Percentiles rank a stretch among this genome's conserved stretches.
These are phyloP conservation scores for Mallotus nudiflorus DNA, from an alignment of 345 rosid genomes.

Conservation along the genomic window DNA sequence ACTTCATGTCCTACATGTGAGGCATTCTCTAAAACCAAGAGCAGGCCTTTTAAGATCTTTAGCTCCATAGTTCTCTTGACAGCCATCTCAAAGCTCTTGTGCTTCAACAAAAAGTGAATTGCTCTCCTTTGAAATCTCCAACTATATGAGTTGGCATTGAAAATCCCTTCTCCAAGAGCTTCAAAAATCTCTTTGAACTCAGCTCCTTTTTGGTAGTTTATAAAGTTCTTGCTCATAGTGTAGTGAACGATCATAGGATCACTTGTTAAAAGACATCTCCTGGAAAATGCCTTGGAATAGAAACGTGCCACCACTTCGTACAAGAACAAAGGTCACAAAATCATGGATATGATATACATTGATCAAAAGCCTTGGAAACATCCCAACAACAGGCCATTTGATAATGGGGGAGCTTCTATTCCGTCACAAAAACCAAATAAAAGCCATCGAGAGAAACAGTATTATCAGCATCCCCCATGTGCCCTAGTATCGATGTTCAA, in stretches of 20 bases:
- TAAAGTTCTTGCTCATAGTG: slow-evolving; percentile 19
- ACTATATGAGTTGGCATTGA: slow-evolving; percentile 10
- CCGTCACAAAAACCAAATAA: background rate
- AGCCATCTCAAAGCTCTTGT: background rate
- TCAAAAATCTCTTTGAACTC: slow-evolving; percentile 25
- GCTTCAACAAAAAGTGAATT: slow-evolving; percentile 12
- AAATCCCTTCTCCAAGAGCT: slow-evolving; percentile 24
- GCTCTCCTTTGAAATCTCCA: slow-evolving; percentile 29
- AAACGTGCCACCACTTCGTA: slow-evolving; percentile 3
- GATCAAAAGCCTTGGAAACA: background rate
- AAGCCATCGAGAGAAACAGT: background rate
- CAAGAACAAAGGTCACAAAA: background rate
- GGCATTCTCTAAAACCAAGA: slow-evolving; percentile 13
- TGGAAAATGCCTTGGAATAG: slow-evolving; percentile 21
- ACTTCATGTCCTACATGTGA: background rate
- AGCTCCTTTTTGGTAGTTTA: slow-evolving; percentile 21
- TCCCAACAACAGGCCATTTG: background rate
- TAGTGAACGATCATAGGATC: slow-evolving; percentile 20
- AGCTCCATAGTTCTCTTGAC: background rate
- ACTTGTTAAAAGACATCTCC: slow-evolving; percentile 17
- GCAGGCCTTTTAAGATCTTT: slow-evolving; percentile 12
- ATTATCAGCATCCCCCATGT: background rate
- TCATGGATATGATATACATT: background rate
- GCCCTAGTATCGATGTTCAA: background rate
- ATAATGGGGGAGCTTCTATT: background rate